Evolutionary conservation across 345 rosid species (phyloP), one percentile per base, ranked within the genome.

Genomic region (Aquilaria malaccensis): DNA sequence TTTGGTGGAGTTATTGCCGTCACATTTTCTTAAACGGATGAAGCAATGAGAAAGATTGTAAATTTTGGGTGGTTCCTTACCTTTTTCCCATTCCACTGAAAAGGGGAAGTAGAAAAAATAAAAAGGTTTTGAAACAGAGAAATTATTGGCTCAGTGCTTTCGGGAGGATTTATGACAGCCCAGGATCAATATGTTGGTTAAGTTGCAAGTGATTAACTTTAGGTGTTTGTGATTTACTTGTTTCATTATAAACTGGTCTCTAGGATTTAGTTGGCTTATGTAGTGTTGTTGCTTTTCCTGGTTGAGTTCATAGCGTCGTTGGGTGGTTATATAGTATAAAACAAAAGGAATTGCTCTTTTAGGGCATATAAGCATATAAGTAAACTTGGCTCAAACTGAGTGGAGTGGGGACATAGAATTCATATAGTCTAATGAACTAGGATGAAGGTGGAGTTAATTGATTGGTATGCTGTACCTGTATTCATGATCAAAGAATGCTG

Each of bases 1-100:
- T 71, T 37, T 65, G 63, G 48, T 10, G 57, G 56, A 9, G 69
- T 71, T 60, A 43, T 45, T 53, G 49, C 29, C 37, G 55, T 58
- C 30, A 61, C 53, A 2, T 55, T 50, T 45, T 33, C 33, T 13
- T 37, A 37, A 37, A 13, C 56, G 55, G 12, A 62, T 60, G 51
- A 60, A 57, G 43, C 52, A 51, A 64, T 58, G 45, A 47, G 51
- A 59, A 14, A n/a, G 50, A 22, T 59, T 45, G 59, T 45, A 52
- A 51, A 45, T 47, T 6, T 62, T 57, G 32, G 60, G 32, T 50
- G 50, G 32, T 59, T 49, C 29, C 33, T 13, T 1, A 13, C 30
- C 30, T 6, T 45, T 30, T 29, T 45, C 53, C 43, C 15, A 37
- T 37, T 37, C 5, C 7, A 9, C 43, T 37, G 7, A 37, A 37